phyloP scores from a whole-genome alignment of 2,329 filamentous ascomycete species.

The Pseudomassariella vexata region DNA sequence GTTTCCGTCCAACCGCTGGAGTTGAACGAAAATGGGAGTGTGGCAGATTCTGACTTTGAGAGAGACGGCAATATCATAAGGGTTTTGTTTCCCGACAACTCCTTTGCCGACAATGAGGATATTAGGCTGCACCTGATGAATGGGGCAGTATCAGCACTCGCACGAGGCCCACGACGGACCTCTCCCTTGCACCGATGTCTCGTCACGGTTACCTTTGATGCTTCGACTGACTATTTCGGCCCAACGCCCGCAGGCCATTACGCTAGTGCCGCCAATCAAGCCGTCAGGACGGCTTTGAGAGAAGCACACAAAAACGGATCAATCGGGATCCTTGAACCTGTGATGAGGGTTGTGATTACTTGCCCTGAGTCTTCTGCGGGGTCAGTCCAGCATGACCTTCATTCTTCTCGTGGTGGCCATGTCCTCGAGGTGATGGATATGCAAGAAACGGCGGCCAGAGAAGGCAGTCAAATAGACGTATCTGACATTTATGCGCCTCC shows the following conservation, averaged over 20 bases:
- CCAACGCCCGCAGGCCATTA: slow-evolving; percentile 62
- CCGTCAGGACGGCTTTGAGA: slow-evolving; percentile 64
- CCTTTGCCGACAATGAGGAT: slow-evolving; percentile 43
- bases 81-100: slow-evolving; percentile 38
- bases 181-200: slow-evolving; percentile 75
- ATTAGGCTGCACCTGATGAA: slow-evolving; percentile 62
- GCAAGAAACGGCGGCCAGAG: slow-evolving; percentile 68
- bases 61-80: slow-evolving; percentile 66
- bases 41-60: slow-evolving; percentile 38
- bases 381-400: slow-evolving; percentile 75
- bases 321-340: slow-evolving; percentile 78
- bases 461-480: slow-evolving; percentile 53
- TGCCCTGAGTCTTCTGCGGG: slow-evolving; percentile 80
- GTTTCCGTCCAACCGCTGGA: slow-evolving; percentile 60
- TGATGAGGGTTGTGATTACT: slow-evolving; percentile 84
- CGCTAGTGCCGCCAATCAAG: slow-evolving; percentile 54
- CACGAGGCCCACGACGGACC: slow-evolving; percentile 73
- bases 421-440: slow-evolving; percentile 62
- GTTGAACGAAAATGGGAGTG: slow-evolving; percentile 26
- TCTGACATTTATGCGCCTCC: slow-evolving; percentile 78
- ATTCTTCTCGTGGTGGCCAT: slow-evolving; percentile 67
- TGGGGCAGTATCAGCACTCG: slow-evolving; percentile 76
- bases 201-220: slow-evolving; percentile 65
- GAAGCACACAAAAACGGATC: slow-evolving; percentile 47
- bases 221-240: slow-evolving; percentile 57